A percentile compares a stretch with the other conserved stretches of the same genome.
Evolutionary conservation across 306 rosid species (phyloP).

Genomic region (Prunus dulcis): DNA sequence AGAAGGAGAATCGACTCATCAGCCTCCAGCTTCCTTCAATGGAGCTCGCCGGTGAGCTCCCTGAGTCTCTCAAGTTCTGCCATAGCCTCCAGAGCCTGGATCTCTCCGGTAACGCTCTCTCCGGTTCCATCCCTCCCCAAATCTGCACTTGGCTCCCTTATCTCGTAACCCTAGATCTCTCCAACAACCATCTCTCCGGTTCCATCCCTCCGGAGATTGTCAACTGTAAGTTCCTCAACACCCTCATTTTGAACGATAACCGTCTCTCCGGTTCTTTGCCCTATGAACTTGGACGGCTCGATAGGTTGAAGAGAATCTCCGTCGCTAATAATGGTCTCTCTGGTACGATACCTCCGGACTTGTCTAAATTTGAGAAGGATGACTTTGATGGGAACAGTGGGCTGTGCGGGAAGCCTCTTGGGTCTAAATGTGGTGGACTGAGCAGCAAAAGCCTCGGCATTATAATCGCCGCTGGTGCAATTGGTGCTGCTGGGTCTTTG

Average conservation of each 20-base stretch:
- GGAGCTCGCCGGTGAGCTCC: constrained; percentile 45
- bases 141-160: constrained; percentile 59
- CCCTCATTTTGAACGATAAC: constrained; percentile 33
- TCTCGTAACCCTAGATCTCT: constrained; percentile 54
- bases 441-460: constrained; percentile 42
- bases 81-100: constrained; percentile 48
- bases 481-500: constrained; percentile 49
- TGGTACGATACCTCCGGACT: constrained; percentile 42
- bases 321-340: constrained; percentile 42
- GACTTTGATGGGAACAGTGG: constrained; percentile 42
- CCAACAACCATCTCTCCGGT: constrained; percentile 44
- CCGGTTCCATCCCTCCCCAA: constrained; percentile 42
- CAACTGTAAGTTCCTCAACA: constrained; percentile 49
- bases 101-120: constrained; percentile 40
- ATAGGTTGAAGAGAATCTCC: constrained; percentile 44
- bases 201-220: constrained; percentile 51
- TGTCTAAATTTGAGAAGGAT: constrained; percentile 26
- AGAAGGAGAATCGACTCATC: constrained; percentile 54
- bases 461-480: constrained; percentile 48
- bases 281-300: constrained; percentile 47
- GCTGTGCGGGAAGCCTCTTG: constrained; percentile 49
- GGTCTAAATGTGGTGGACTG: constrained; percentile 46
- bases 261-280: constrained; percentile 47
- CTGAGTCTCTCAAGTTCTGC: constrained; percentile 48
- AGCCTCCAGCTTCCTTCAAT: constrained; percentile 47